Percentiles rank a stretch among this genome's conserved stretches.
Conservation (phyloP, 2,329 filamentous ascomycete genomes). For the Aureobasidium sp. region DNA sequence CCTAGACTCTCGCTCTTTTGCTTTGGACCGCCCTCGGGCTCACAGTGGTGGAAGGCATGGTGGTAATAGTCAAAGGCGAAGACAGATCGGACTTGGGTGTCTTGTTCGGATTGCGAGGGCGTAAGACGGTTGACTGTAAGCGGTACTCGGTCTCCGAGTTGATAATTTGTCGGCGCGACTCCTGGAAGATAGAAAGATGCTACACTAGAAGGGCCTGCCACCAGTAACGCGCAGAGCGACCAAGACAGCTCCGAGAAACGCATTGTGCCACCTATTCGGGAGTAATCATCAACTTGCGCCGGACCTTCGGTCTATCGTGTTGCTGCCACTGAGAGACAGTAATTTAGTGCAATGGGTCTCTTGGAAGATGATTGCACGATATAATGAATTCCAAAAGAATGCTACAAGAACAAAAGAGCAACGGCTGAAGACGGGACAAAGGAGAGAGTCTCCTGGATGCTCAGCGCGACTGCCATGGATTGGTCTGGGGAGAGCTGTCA, state of each 20-base stretch:
- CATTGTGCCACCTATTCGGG: not conserved
- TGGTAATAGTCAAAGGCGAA: constrained; percentile 97
- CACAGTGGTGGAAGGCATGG: constrained; percentile 78
- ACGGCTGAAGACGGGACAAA: constrained; percentile 2
- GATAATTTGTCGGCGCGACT: constrained; percentile 89
- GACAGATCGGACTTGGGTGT: constrained; percentile 81
- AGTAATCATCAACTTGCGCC: not conserved
- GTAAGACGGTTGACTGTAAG: constrained; percentile 90
- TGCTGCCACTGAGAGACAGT: not conserved
- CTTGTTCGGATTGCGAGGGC: constrained; percentile 68
- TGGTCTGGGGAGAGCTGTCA: constrained; percentile 10
- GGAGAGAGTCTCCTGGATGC: not conserved
- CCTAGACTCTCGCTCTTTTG: constrained; percentile 83
- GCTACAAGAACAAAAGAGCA: not conserved
- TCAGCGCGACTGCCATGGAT: not conserved
- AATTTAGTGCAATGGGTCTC: not conserved
- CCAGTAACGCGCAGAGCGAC: constrained; percentile 21
- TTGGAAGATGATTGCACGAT: not conserved
- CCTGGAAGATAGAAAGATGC: constrained; percentile 88
- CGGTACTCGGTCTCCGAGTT: constrained; percentile 69
- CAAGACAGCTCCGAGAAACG: constrained; percentile 13
- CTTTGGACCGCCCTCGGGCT: constrained; percentile 67
- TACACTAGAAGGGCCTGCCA: constrained; percentile 28
- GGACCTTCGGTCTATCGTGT: not conserved
- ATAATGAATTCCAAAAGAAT: not conserved